phyloP scores from a whole-genome alignment of 306 rosid species.

The Quercus gilva region DNA sequence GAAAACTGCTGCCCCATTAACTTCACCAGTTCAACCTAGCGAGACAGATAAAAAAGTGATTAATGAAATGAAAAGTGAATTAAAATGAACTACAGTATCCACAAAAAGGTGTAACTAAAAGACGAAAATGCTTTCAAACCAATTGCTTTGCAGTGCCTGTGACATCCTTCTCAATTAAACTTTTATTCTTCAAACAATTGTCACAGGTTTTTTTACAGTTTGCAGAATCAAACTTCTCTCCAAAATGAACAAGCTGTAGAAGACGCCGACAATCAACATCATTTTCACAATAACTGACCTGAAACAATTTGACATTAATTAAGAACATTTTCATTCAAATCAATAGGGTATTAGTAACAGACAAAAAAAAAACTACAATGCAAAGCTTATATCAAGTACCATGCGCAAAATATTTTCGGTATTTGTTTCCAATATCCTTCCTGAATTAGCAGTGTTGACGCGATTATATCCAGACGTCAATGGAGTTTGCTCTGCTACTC shows the following conservation, averaged over 20 bases:
- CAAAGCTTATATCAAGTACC: constrained; percentile 43
- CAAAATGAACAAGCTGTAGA: constrained; percentile 89
- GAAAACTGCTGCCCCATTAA: constrained; percentile 76
- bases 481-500: constrained; percentile 65
- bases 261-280: constrained; percentile 87
- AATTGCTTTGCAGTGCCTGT: constrained; percentile 78
- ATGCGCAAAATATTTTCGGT: constrained; percentile 84
- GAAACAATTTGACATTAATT: constrained; percentile 33
- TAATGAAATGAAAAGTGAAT: constrained; percentile 14
- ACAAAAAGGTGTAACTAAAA: constrained; percentile 5
- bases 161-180: constrained; percentile 79
- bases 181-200: constrained; percentile 72
- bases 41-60: constrained; percentile 23
- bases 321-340: constrained; percentile 1
- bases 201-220: constrained; percentile 94
- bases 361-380: background rate
- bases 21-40: constrained; percentile 82
- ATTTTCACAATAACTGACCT: constrained; percentile 96
- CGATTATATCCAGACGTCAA: constrained; percentile 58
- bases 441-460: constrained; percentile 53
- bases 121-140: constrained; percentile 47
- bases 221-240: constrained; percentile 82
- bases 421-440: constrained; percentile 84
- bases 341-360: background rate
- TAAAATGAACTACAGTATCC: constrained; percentile 5